phyloP scores from a whole-genome alignment of 2,329 filamentous ascomycete species.

The Paramyrothecium roridum region DNA sequence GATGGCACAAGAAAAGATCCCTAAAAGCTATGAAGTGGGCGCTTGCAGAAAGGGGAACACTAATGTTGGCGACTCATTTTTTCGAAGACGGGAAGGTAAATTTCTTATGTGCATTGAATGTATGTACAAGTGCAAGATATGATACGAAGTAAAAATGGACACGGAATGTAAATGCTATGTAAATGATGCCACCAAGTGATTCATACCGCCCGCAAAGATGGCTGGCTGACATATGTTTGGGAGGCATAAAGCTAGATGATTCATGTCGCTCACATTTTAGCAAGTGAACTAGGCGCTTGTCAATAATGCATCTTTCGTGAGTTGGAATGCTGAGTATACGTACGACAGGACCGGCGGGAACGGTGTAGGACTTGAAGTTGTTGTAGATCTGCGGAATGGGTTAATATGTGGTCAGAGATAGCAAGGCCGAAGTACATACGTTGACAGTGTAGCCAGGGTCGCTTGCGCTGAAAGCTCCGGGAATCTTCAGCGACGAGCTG shows the following conservation, averaged over 20 bases:
- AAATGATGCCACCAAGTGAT: not conserved
- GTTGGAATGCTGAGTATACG: not conserved
- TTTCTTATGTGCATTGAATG: not conserved
- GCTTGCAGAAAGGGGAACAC: no score
- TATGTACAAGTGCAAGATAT: not conserved
- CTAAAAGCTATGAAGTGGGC: no score
- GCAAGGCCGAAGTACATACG: conserved; percentile 20
- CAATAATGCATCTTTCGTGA: not conserved
- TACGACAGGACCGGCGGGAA: conserved; percentile 22
- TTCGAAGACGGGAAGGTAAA: no score
- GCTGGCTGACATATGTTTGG: not conserved
- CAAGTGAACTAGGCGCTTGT: conserved; percentile 1
- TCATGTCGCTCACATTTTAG: not conserved
- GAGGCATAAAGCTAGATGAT: not conserved
- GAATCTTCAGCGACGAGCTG: conserved; percentile 22
- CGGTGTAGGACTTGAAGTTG: conserved; percentile 27
- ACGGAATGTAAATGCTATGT: not conserved
- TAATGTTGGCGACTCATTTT: no score
- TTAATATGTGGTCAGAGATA: not conserved
- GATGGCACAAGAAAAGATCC: no score
- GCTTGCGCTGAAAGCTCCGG: conserved; percentile 35
- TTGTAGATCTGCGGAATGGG: conserved; percentile 20
- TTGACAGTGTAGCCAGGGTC: conserved; percentile 44
- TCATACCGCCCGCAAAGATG: not conserved
- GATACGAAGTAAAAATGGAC: not conserved